Conservation (phyloP, 202 grass and related monocot species). For the Digitaria exilis region DNA sequence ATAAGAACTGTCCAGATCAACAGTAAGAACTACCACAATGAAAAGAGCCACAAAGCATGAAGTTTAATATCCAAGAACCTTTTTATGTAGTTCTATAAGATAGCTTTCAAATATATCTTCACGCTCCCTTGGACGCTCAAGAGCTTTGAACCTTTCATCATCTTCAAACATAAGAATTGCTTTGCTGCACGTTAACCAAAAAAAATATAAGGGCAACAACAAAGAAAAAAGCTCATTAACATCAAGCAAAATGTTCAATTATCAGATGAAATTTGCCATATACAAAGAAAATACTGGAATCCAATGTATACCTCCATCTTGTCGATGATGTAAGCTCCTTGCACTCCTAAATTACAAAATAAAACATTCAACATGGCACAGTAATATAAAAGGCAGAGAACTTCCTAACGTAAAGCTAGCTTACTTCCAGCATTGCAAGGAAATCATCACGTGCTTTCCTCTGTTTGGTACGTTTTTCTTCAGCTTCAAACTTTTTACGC, state of each 20-base stretch:
- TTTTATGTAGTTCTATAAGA: constrained; percentile 91
- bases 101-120: constrained; percentile 98
- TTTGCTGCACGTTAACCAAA: constrained; percentile 73
- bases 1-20: constrained; percentile 4
- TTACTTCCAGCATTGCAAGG: constrained; percentile 82
- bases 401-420: constrained; percentile 12
- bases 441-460: constrained; percentile 96
- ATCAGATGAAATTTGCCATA: not conserved
- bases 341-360: constrained; percentile 71
- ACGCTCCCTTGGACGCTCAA: constrained; percentile 86
- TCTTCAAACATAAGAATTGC: constrained; percentile 87
- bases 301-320: constrained; percentile 81
- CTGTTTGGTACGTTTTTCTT: constrained; percentile 84
- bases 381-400: constrained; percentile 22
- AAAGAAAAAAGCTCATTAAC: not conserved
- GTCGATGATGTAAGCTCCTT: constrained; percentile 76
- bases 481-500: constrained; percentile 82
- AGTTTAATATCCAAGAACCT: constrained; percentile 55
- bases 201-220: constrained; percentile 31
- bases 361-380: constrained; percentile 32
- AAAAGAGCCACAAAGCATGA: not conserved
- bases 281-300: constrained; percentile 23
- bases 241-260: not conserved
- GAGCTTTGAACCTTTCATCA: constrained; percentile 83
- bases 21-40: constrained; percentile 17